Evolutionary conservation across 148 eudicot species (phyloP), one percentile per base, ranked within the genome.

Genomic region (Camellia granthamiana): DNA sequence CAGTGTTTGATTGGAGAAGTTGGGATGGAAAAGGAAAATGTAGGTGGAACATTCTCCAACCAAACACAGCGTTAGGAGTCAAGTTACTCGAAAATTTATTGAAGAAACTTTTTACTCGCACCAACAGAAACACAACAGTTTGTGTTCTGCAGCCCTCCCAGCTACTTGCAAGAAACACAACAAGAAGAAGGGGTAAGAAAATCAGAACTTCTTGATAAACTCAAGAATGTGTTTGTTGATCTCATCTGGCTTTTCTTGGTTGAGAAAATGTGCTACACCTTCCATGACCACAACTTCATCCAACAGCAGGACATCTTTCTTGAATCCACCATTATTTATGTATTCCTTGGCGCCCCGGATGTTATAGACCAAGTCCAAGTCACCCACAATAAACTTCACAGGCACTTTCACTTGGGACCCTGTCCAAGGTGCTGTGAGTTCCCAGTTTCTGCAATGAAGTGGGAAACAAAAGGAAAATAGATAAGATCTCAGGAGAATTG

Each of bases 181-280:
- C 41, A 69, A 4, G 5, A 44, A 69, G 23, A 44, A 52, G 23
- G 21, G n/a, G 23, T 30, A 21, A 10, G 12, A 18, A 69, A 69
- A 44, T 69, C 73, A 69, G 30, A 69, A 69, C 55, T 69, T 74
- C 0, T 23, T 18, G 51, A 80, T 41, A 16, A 64, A 80, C 38
- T 80, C 72, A 15, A 4, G 44, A 13, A 80, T 74, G 73, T 80
- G 78, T 49, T 80, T 65, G 83, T 43, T 80, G 72, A 80, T 80
- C 78, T 74, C 83, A 52, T 74, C 73, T 3, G 78, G 73, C 73
- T n/a, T 80, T 15, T 80, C 83, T 74, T 80, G 64, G 18, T 80
- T 51, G 78, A 80, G 52, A 13, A 74, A 80, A 7, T 80, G 83
- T 3, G 55, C 83, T 11, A 46, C 64, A 9, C 46, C 83, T 80